A percentile compares a stretch with the other conserved stretches of the same genome.
Conservation (phyloP, 208 protist genomes). For the Trypanosoma avium region DNA sequence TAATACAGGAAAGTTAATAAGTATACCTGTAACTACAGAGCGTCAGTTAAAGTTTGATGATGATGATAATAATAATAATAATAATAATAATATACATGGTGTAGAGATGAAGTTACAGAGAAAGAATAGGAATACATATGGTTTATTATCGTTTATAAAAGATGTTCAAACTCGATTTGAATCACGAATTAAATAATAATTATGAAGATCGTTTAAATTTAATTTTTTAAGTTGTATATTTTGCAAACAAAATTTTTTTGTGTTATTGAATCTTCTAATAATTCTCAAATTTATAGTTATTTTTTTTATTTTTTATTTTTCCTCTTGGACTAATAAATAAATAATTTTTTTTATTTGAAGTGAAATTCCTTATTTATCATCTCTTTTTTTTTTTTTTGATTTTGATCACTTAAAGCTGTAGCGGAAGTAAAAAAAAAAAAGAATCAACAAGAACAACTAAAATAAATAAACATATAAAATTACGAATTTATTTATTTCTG, state of each 20-base stretch:
- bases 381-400: conserved; percentile 3
- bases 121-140: not conserved
- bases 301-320: conserved; percentile 1
- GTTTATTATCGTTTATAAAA: conserved; percentile 8
- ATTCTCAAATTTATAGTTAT: not conserved
- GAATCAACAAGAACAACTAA: too few species aligned
- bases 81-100: not conserved
- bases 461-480: too few species aligned
- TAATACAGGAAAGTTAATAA: too few species aligned
- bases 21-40: conserved; percentile 24
- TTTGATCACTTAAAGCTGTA: not conserved
- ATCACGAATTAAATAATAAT: not conserved
- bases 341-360: not conserved
- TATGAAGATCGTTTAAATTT: not conserved
- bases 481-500: not conserved
- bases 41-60: conserved; percentile 25
- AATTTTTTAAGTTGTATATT: not conserved
- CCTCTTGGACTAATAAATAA: not conserved
- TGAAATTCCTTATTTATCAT: not conserved
- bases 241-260: too few species aligned
- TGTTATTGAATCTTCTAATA: too few species aligned
- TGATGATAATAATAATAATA: not conserved
- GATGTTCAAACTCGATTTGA: conserved; percentile 24
- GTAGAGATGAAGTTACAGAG: not conserved
- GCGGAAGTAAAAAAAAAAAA: too few species aligned